These are phyloP conservation scores for Phytopythium vexans DNA, from an alignment of 352 stramenopile species.

Conservation along the genomic window DNA sequence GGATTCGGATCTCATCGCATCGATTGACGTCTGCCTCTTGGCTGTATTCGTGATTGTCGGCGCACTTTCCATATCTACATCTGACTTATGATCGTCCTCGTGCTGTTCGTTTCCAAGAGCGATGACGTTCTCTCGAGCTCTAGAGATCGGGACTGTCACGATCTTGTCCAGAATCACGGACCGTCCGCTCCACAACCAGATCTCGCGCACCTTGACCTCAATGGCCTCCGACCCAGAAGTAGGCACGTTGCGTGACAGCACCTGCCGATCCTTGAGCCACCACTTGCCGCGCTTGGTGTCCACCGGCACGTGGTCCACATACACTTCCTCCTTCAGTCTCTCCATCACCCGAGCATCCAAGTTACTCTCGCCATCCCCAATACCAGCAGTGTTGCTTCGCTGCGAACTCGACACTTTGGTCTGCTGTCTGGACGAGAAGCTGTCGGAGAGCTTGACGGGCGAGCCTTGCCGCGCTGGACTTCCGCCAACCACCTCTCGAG, in stretches of 20 bases:
- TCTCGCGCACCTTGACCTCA: conserved; percentile 58
- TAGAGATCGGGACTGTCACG: conserved; percentile 13
- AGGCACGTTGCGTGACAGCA: conserved; percentile 37
- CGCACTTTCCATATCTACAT: too few species aligned
- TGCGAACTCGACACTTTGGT: too few species aligned
- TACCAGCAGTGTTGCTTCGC: neutral
- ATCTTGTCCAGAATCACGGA: conserved; percentile 69
- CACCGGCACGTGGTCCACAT: conserved; percentile 36
- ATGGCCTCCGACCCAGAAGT: conserved; percentile 23
- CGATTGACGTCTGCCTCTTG: too few species aligned
- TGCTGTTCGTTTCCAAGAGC: neutral
- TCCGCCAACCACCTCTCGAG: neutral
- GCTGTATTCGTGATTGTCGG: too few species aligned
- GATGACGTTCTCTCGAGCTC: neutral
- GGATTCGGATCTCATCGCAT: too few species aligned
- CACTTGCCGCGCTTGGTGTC: conserved; percentile 57
- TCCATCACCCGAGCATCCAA: too few species aligned
- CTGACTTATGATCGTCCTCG: neutral
- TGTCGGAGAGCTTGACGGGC: neutral
- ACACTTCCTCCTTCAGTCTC: too few species aligned
- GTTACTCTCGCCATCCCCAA: too few species aligned
- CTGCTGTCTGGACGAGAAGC: too few species aligned
- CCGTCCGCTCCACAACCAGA: conserved; percentile 61
- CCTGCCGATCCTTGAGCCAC: conserved; percentile 58
- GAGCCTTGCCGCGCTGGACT: neutral